A percentile compares a stretch with the other conserved stretches of the same genome.
Evolutionary conservation across 257 asterid species (phyloP).

Genomic region (Solanum neorickii): DNA sequence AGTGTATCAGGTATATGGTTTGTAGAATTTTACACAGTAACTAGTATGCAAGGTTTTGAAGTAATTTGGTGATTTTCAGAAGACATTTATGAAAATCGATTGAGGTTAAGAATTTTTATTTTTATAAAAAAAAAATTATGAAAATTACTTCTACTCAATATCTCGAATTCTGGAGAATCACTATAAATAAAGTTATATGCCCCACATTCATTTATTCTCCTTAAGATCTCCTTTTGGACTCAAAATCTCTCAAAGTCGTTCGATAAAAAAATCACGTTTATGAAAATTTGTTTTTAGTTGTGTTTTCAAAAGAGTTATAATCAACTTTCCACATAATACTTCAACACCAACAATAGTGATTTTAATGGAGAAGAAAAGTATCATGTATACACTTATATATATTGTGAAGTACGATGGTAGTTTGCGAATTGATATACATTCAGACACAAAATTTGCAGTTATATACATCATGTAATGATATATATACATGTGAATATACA

Average conservation of each 20-base stretch:
- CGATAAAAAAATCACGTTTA: neutral
- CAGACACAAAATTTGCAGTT: neutral
- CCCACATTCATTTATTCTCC: neutral
- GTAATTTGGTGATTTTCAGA: neutral
- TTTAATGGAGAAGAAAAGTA: neutral
- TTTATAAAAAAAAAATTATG: neutral
- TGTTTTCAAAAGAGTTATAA: neutral
- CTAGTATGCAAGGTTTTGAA: neutral
- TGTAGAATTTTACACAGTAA: neutral
- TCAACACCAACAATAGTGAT: neutral
- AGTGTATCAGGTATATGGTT: neutral
- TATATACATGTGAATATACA: neutral
- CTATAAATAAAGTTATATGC: neutral
- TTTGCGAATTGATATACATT: neutral
- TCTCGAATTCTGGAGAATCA: neutral
- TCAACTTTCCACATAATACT: neutral
- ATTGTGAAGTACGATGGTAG: neutral
- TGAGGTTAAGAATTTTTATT: neutral
- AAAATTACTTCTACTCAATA: neutral
- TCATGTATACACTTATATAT: neutral
- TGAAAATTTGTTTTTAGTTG: neutral
- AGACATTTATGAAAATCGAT: neutral
- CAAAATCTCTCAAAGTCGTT: neutral
- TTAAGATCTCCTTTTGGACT: neutral
- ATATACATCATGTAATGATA: neutral